phyloP scores from a whole-genome alignment of 2,329 filamentous ascomycete genomes.

The Arachnopeziza araneosa region DNA sequence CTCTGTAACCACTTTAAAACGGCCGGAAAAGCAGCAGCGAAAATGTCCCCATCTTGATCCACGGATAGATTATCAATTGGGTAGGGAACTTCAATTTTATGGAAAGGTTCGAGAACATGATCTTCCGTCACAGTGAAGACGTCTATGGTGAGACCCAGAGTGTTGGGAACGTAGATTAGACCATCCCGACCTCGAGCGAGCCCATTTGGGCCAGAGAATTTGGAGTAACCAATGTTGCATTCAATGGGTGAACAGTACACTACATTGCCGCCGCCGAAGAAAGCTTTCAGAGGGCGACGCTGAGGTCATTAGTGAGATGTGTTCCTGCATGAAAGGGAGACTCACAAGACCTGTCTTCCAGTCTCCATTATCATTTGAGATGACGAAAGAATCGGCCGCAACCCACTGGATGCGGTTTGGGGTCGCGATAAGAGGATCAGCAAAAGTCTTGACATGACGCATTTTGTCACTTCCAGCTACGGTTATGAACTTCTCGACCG shows the following conservation, averaged over 20 bases:
- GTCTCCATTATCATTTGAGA: slow-evolving; percentile 33
- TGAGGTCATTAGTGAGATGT: slow-evolving; percentile 6
- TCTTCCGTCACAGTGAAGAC: slow-evolving; percentile 21
- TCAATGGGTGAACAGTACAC: slow-evolving; percentile 25
- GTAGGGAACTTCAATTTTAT: slow-evolving; percentile 25
- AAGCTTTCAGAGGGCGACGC: slow-evolving; percentile 24
- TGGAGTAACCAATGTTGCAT: slow-evolving; percentile 26
- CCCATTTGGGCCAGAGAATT: slow-evolving; percentile 31
- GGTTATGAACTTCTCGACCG: slow-evolving; percentile 33
- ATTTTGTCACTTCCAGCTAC: slow-evolving; percentile 22
- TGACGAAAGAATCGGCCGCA: slow-evolving; percentile 31
- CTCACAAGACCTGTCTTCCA: slow-evolving; percentile 26
- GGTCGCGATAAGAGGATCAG: slow-evolving; percentile 28
- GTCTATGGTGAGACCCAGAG: slow-evolving; percentile 21
- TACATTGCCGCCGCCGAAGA: slow-evolving; percentile 29
- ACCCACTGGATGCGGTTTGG: slow-evolving; percentile 34
- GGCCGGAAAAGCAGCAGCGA: slow-evolving; percentile 31
- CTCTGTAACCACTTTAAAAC: slow-evolving; percentile 15
- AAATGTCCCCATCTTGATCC: slow-evolving; percentile 33
- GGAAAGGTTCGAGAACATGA: slow-evolving; percentile 17
- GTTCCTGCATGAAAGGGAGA: not conserved
- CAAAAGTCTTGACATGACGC: slow-evolving; percentile 31
- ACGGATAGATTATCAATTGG: slow-evolving; percentile 34
- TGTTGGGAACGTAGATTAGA: slow-evolving; percentile 31
- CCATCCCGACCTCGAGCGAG: slow-evolving; percentile 30